A percentile compares a stretch with the other conserved stretches of the same genome.
Evolutionary conservation across 2,329 filamentous ascomycete genomes (phyloP).

Genomic region (Fonsecaea pugnacius): DNA sequence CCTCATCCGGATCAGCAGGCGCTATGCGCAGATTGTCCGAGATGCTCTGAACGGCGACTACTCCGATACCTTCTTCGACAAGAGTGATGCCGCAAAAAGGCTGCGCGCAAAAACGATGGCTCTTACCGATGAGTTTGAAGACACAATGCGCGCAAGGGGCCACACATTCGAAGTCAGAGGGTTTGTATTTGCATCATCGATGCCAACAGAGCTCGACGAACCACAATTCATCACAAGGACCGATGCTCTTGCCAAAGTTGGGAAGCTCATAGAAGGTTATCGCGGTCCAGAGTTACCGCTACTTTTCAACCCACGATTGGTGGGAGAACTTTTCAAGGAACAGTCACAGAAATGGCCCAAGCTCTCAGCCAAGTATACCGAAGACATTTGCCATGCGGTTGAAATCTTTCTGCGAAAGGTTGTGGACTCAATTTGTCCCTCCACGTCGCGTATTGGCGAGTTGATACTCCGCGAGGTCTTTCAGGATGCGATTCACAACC

Average conservation of each 20-base stretch:
- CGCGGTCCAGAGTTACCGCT: constrained; percentile 26
- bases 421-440: constrained; percentile 23
- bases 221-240: constrained; percentile 12
- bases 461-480: constrained; percentile 36
- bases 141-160: constrained; percentile 34
- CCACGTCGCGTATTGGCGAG: constrained; percentile 6
- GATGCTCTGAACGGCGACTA: constrained; percentile 36
- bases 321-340: constrained; percentile 30
- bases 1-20: constrained; percentile 35
- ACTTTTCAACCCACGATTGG: constrained; percentile 25
- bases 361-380: constrained; percentile 15
- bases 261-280: constrained; percentile 18
- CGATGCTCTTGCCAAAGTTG: constrained; percentile 25
- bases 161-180: constrained; percentile 35
- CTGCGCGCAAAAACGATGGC: constrained; percentile 36
- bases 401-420: constrained; percentile 35
- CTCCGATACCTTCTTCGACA: constrained; percentile 36
- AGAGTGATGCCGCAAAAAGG: constrained; percentile 20
- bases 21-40: constrained; percentile 27
- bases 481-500: constrained; percentile 30
- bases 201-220: background rate
- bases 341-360: constrained; percentile 31
- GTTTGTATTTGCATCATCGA: background rate
- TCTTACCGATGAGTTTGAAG: constrained; percentile 37
- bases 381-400: constrained; percentile 29